A percentile compares a stretch with the other conserved stretches of the same genome.
These are phyloP conservation scores for Lepidium campestre DNA, from an alignment of 441 rosid species.

Conservation along the genomic window DNA sequence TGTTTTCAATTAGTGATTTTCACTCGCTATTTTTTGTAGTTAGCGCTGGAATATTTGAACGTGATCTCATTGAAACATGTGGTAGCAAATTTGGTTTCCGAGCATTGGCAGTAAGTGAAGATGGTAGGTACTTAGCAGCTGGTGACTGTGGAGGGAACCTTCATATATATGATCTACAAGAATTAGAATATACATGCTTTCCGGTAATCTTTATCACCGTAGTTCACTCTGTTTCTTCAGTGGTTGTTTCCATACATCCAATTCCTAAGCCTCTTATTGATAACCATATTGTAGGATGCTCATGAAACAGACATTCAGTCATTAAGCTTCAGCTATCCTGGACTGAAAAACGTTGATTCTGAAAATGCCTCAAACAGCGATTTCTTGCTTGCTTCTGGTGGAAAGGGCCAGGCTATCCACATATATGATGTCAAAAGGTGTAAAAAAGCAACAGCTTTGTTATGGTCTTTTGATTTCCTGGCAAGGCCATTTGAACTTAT, in stretches of 20 bases:
- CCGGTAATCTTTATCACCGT: slow-evolving; percentile 34
- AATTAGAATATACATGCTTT: slow-evolving; percentile 58
- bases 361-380: slow-evolving; percentile 31
- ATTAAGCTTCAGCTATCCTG: slow-evolving; percentile 63
- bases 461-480: slow-evolving; percentile 21
- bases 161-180: slow-evolving; percentile 64
- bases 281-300: slow-evolving; percentile 45
- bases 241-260: background rate
- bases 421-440: slow-evolving; percentile 77
- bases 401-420: slow-evolving; percentile 67
- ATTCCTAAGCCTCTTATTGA: slow-evolving; percentile 12
- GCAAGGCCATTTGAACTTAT: slow-evolving; percentile 14
- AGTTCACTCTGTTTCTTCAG: background rate
- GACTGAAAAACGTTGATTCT: slow-evolving; percentile 28
- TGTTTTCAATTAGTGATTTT: background rate
- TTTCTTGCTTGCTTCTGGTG: slow-evolving; percentile 75
- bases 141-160: slow-evolving; percentile 86
- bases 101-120: slow-evolving; percentile 70
- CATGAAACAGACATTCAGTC: slow-evolving; percentile 82
- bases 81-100: slow-evolving; percentile 59
- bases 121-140: slow-evolving; percentile 78
- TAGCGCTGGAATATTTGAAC: slow-evolving; percentile 68
- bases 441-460: slow-evolving; percentile 1
- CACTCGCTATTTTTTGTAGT: slow-evolving; percentile 33
- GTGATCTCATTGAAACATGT: slow-evolving; percentile 50